Base-by-base conservation (phyloP, 148 eudicot genomes). In the Talinum fruticosum region DNA sequence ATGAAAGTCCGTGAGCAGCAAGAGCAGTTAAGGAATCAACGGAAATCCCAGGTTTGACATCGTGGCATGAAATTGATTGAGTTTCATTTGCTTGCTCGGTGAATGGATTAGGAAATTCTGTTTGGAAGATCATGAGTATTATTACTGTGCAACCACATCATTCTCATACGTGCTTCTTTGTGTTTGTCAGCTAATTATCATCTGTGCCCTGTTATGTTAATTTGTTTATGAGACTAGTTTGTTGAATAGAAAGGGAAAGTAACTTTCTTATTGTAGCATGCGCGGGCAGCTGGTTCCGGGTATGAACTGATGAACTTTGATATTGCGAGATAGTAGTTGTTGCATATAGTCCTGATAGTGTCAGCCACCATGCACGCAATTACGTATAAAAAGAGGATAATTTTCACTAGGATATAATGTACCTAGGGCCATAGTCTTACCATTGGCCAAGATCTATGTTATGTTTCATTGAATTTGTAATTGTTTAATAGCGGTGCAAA, bases 1-100 rank as follows among this genome's bases (percentile, higher is more conserved):
- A 93, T 96, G 10, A 93, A 96, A 84, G 75, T 91, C 76, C 89
- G 95, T 80, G 99, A 96, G 85, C 99, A 96, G 88, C 97, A 91
- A 86, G 91, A 90, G 80, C 30, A 78, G 76, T 73, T 88, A 81
- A 89, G 99, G 79, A 96, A 75, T 80, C 82, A 93, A 83, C 88
- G 99, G 81, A 91, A 89, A 79, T 83, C 69, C 44, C 99, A 96
- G 99, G 99, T 96, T 76, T 84, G 83, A 76, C 59, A 29, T 36
- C 28, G 30, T 24, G 34, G 34, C 54, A 34, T 13, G 47, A 0
- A 73, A 71, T 10, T 41, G 10, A 41, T 73, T 53, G 23, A 75
- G 38, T 49, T 51, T 36, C 37, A 70, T 68, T 28, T 64, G 29
- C 74, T 45, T 35, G 6, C n/a, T 29, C 37, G 44, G 12, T 21